Evolutionary conservation across 305 asterid genomes (phyloP).

Genomic region (Caryopteris hybrid): DNA sequence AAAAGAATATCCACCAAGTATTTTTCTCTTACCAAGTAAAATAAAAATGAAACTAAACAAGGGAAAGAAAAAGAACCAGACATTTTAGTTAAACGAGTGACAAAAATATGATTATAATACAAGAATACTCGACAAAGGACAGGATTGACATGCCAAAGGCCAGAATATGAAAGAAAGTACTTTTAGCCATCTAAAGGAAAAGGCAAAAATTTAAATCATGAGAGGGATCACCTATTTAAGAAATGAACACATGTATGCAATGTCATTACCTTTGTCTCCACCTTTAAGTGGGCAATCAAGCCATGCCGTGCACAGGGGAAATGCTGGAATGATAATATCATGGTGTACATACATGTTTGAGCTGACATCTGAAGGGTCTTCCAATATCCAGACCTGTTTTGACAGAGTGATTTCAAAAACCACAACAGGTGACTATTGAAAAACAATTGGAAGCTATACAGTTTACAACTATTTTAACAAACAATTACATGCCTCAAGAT

Average conservation of each 20-base stretch:
- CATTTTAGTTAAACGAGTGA: neutral
- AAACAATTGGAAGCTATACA: neutral
- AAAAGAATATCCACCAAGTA: neutral
- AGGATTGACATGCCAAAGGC: neutral
- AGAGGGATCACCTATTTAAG: neutral
- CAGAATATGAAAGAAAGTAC: neutral
- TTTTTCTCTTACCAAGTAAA: neutral
- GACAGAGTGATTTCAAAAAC: slow-evolving; percentile 9
- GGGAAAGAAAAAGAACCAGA: neutral
- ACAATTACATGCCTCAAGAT: slow-evolving; percentile 69
- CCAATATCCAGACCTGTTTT: slow-evolving; percentile 78
- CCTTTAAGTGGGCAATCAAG: slow-evolving; percentile 82
- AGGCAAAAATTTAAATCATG: neutral
- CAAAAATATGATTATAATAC: neutral
- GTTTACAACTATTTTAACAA: slow-evolving; percentile 2
- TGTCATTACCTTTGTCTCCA: slow-evolving; percentile 64
- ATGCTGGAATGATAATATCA: slow-evolving; percentile 80
- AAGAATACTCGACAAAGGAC: neutral
- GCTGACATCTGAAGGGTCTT: slow-evolving; percentile 45
- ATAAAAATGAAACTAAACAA: neutral
- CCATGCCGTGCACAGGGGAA: slow-evolving; percentile 94
- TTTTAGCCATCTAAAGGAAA: neutral
- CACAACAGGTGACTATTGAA: neutral
- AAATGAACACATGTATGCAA: neutral
- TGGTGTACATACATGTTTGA: slow-evolving; percentile 78